These are phyloP conservation scores for Albophoma yamanashiensis DNA, from an alignment of 2,329 filamentous ascomycete genomes.

Conservation along the genomic window DNA sequence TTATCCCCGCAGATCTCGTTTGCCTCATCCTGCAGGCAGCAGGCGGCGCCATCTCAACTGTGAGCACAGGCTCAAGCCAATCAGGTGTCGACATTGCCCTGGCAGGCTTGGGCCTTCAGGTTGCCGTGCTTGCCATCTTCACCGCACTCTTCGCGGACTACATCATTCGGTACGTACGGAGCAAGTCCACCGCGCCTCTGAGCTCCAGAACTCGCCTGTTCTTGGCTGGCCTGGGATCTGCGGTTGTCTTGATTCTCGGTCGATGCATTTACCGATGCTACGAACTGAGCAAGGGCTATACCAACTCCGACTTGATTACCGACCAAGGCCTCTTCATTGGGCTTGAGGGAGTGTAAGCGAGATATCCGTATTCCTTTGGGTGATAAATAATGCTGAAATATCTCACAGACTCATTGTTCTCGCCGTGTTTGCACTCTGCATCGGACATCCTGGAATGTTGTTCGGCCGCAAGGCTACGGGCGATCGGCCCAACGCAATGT, in stretches of 20 bases:
- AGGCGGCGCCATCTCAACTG: conserved; percentile 40
- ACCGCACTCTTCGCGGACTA: conserved; percentile 36
- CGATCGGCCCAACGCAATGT: not conserved
- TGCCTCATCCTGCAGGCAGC: conserved; percentile 45
- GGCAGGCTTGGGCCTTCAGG: conserved; percentile 47
- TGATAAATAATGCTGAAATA: conserved; percentile 4
- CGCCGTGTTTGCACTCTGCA: conserved; percentile 22
- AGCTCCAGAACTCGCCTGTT: conserved; percentile 27
- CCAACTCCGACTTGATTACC: conserved; percentile 37
- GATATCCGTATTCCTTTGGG: accelerated
- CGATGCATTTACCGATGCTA: conserved; percentile 53
- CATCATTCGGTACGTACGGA: conserved; percentile 26
- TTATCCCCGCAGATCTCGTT: conserved; percentile 42
- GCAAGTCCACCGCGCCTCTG: conserved; percentile 7
- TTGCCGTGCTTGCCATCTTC: conserved; percentile 43
- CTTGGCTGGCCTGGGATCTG: conserved; percentile 36
- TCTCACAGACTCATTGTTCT: conserved; percentile 19
- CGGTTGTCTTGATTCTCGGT: conserved; percentile 48
- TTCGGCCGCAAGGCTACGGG: not conserved
- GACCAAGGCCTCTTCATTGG: conserved; percentile 41
- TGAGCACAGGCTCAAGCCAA: conserved; percentile 32
- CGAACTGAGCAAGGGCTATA: conserved; percentile 53
- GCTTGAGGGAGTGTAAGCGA: conserved; percentile 37
- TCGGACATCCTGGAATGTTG: conserved; percentile 26
- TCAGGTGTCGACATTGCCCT: conserved; percentile 25